phyloP scores from a whole-genome alignment of 345 rosid species.

The Citrus mangshanensis region DNA sequence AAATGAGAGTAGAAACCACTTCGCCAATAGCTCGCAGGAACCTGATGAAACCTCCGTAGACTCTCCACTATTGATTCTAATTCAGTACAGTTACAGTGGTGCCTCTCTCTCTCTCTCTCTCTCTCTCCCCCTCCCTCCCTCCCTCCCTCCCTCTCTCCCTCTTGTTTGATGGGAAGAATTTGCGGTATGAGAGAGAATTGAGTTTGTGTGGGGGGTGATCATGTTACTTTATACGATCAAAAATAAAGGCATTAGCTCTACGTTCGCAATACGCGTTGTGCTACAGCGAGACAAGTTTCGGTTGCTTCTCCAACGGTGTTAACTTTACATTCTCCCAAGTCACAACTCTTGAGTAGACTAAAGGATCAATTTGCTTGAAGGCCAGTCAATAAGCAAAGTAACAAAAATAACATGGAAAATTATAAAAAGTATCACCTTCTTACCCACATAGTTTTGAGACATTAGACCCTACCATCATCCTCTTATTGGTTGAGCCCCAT shows the following conservation, averaged over 20 bases:
- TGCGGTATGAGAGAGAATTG: neutral
- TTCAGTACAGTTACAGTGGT: no score
- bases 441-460: neutral
- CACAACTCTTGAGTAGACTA: neutral
- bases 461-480: no score
- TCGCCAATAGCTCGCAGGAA: neutral
- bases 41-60: neutral
- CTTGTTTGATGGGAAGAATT: neutral
- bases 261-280: neutral
- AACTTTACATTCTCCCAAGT: no score
- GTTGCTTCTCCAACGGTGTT: neutral
- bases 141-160: no score
- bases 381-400: neutral
- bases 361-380: neutral
- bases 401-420: no score
- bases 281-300: neutral
- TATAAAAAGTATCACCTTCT: no score
- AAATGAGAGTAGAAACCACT: neutral
- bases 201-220: neutral
- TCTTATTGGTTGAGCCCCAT: no score
- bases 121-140: no score
- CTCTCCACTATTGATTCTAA: neutral
- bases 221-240: no score
- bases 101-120: neutral
- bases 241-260: neutral